A percentile compares a stretch with the other conserved stretches of the same genome.
Evolutionary conservation across 169 alveolate genomes (phyloP).

Genomic region (Plasmodium berghei): DNA sequence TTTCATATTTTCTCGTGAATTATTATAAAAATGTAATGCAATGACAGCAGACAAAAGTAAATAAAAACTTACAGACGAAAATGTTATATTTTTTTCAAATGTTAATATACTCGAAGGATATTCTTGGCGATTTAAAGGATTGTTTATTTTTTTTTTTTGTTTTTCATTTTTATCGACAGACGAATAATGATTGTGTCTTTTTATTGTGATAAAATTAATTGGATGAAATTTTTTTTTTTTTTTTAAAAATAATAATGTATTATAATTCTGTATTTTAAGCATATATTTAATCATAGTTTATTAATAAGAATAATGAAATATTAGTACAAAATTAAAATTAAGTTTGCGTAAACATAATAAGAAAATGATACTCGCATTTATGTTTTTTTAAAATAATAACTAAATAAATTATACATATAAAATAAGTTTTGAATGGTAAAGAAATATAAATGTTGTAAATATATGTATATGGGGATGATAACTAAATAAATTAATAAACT

Average conservation of each 20-base stretch:
- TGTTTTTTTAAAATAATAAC: no score
- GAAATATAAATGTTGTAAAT: no score
- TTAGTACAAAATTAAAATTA: not conserved
- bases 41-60: slow-evolving; percentile 37
- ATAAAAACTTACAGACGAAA: slow-evolving; percentile 65
- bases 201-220: not conserved
- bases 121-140: not conserved
- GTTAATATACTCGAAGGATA: slow-evolving; percentile 31
- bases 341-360: no score
- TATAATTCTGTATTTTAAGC: slow-evolving; percentile 11
- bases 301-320: not conserved
- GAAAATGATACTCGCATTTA: no score
- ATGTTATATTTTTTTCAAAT: slow-evolving; percentile 65
- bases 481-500: no score
- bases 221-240: not conserved
- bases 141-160: slow-evolving; percentile 9
- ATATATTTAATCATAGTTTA: slow-evolving; percentile 24
- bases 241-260: not conserved
- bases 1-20: slow-evolving; percentile 9
- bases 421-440: no score
- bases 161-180: slow-evolving; percentile 30
- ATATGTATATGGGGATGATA: no score
- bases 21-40: slow-evolving; percentile 69
- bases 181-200: slow-evolving; percentile 2
- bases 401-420: no score